phyloP scores from a whole-genome alignment of 805 yeast genomes.

The Groenewaldozyma tartarivorans region DNA sequence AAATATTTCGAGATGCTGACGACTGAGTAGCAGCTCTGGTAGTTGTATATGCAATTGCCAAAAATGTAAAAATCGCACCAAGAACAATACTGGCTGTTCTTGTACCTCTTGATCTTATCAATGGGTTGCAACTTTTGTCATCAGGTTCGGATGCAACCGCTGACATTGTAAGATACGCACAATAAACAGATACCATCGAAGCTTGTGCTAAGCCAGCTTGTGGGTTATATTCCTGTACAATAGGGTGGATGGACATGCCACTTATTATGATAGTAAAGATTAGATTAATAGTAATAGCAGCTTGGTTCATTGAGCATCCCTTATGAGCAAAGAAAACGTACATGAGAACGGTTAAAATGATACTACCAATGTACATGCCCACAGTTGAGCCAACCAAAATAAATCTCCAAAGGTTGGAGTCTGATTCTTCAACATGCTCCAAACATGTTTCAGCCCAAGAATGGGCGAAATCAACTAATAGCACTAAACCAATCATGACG shows the following conservation, averaged over 20 bases:
- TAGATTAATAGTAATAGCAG: constrained; percentile 73
- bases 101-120: constrained; percentile 81
- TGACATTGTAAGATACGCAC: constrained; percentile 81
- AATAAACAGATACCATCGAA: constrained; percentile 89
- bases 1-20: constrained; percentile 44
- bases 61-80: constrained; percentile 88
- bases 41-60: constrained; percentile 94
- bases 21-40: constrained; percentile 86
- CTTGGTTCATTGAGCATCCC: constrained; percentile 82
- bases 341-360: constrained; percentile 70
- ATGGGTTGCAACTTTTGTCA: constrained; percentile 84
- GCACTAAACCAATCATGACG: constrained; percentile 78
- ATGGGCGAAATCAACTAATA: constrained; percentile 94
- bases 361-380: constrained; percentile 67
- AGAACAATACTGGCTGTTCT: constrained; percentile 78
- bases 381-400: constrained; percentile 80
- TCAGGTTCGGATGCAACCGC: constrained; percentile 97
- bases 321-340: constrained; percentile 69
- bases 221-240: constrained; percentile 85
- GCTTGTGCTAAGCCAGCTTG: constrained; percentile 95
- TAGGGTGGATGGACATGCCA: constrained; percentile 64
- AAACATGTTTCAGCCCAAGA: constrained; percentile 97
- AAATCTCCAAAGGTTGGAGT: constrained; percentile 60
- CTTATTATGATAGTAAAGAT: constrained; percentile 57
- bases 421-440: constrained; percentile 78